phyloP scores from a whole-genome alignment of 805 yeast species.

The Metschnikowia borealis region DNA sequence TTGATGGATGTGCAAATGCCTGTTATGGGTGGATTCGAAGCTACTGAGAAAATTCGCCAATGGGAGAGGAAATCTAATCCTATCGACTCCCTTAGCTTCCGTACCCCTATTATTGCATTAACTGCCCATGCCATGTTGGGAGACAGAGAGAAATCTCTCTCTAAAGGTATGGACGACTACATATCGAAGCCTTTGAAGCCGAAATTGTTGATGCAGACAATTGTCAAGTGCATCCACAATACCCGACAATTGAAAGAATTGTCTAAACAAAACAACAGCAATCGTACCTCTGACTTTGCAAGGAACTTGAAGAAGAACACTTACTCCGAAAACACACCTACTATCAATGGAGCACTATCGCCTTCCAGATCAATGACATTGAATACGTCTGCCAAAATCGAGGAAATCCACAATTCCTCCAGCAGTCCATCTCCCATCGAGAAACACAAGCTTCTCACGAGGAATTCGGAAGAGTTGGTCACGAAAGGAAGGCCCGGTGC shows the following conservation, averaged over 20 bases:
- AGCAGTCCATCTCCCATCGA: conserved; percentile 7
- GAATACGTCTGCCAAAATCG: not conserved
- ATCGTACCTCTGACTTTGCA: conserved; percentile 45
- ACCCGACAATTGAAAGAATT: conserved; percentile 58
- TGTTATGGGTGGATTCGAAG: conserved; percentile 92
- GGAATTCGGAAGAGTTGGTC: conserved; percentile 28
- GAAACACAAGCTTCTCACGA: conserved; percentile 11
- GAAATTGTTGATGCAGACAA: conserved; percentile 75
- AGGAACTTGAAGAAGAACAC: conserved; percentile 39
- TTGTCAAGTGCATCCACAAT: conserved; percentile 75
- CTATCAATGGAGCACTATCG: not conserved
- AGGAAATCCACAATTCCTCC: not conserved
- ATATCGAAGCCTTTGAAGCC: conserved; percentile 86
- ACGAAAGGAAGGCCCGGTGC: conserved; percentile 28
- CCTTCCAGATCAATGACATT: not conserved
- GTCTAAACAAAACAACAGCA: conserved; percentile 44
- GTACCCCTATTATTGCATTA: conserved; percentile 84
- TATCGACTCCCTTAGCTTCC: conserved; percentile 59
- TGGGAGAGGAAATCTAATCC: conserved; percentile 83
- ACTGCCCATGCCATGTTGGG: conserved; percentile 96
- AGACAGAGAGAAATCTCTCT: conserved; percentile 79
- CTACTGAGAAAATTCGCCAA: conserved; percentile 78
- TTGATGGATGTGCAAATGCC: conserved; percentile 96
- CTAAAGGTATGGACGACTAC: conserved; percentile 91
- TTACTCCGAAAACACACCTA: conserved; percentile 9